Conservation (phyloP, 2,329 filamentous ascomycete species). For the Plenodomus tracheiphilus region DNA sequence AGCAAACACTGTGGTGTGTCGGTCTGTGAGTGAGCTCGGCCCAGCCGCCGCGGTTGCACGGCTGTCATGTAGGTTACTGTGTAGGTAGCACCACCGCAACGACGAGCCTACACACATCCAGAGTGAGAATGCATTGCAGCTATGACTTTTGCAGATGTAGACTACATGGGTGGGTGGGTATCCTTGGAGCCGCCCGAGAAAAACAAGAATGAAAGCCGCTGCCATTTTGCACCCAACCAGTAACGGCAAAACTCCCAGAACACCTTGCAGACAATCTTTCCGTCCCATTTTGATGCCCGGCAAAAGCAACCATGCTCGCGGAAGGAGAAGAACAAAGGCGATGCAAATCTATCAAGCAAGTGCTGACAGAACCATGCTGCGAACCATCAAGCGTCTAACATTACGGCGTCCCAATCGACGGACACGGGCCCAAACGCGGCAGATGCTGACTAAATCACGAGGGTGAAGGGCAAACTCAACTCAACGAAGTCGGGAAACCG, state of each 20-base stretch:
- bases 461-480: conserved; percentile 23
- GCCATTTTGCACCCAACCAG: conserved; percentile 32
- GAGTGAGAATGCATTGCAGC: not conserved
- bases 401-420: conserved; percentile 35
- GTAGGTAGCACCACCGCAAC: conserved; percentile 5
- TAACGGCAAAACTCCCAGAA: conserved; percentile 26
- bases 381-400: conserved; percentile 41
- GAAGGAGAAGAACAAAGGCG: conserved; percentile 19
- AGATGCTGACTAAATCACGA: not conserved
- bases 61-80: too few species aligned
- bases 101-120: not conserved
- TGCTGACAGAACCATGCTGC: conserved; percentile 24
- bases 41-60: too few species aligned
- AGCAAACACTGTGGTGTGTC: too few species aligned
- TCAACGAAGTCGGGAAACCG: conserved; percentile 30
- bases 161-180: conserved; percentile 39
- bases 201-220: conserved; percentile 29
- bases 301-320: conserved; percentile 32
- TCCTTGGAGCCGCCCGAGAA: conserved; percentile 12
- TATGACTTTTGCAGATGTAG: conserved; percentile 36
- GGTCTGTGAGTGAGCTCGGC: conserved; percentile 9
- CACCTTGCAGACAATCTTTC: conserved; percentile 34
- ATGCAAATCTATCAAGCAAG: conserved; percentile 25
- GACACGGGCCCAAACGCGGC: conserved; percentile 26
- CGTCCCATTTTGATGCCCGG: conserved; percentile 37